Evolutionary conservation across 2,329 filamentous ascomycete species (phyloP).

Genomic region (Colletotrichum gigasporum): DNA sequence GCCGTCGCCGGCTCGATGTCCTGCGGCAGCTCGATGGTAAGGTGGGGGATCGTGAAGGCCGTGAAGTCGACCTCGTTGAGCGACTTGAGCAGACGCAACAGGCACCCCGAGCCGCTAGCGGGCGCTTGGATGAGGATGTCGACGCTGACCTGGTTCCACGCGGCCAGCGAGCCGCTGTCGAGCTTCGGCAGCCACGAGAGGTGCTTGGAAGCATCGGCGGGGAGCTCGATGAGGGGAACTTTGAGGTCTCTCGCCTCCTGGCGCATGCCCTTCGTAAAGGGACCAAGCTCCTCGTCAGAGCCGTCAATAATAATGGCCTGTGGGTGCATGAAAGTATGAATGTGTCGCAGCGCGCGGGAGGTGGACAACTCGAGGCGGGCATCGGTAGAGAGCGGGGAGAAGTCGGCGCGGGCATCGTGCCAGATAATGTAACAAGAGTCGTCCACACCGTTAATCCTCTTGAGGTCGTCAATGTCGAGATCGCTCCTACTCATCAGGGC

Average conservation of each 20-base stretch:
- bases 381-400: constrained; percentile 74
- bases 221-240: constrained; percentile 79
- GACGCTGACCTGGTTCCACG: constrained; percentile 81
- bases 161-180: constrained; percentile 75
- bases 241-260: constrained; percentile 60
- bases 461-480: constrained; percentile 74
- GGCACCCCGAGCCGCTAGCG: constrained; percentile 73
- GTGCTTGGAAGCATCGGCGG: constrained; percentile 67
- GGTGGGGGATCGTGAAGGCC: constrained; percentile 72
- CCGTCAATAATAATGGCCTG: constrained; percentile 80
- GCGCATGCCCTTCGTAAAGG: constrained; percentile 70
- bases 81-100: constrained; percentile 81
- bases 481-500: constrained; percentile 79
- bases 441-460: constrained; percentile 82
- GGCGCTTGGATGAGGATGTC: constrained; percentile 87
- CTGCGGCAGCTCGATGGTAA: constrained; percentile 86
- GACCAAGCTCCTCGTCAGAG: constrained; percentile 71
- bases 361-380: constrained; percentile 73
- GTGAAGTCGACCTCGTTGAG: constrained; percentile 80
- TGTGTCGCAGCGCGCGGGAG: constrained; percentile 73
- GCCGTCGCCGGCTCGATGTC: constrained; percentile 73
- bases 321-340: constrained; percentile 79
- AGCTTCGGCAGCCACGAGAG: constrained; percentile 83
- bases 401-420: constrained; percentile 81
- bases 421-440: constrained; percentile 72